Evolutionary conservation across 108 stramenopile genomes (phyloP), one percentile per base, ranked within the genome.

Genomic region (Discostella pseudostelligera): DNA sequence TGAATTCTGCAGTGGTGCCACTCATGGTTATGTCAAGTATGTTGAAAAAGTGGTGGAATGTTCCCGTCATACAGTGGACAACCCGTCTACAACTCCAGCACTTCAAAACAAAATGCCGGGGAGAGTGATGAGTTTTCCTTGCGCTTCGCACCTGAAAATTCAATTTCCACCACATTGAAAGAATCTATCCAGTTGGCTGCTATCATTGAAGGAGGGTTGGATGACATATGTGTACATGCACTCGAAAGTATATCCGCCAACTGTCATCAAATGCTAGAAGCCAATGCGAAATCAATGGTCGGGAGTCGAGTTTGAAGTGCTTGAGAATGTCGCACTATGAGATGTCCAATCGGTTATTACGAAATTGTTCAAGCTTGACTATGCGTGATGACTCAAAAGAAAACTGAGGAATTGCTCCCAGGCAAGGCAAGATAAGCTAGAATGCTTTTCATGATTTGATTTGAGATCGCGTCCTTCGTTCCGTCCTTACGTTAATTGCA

Each of bases 321-420:
- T 59, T 59, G 9, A 32, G 14, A 7, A 40, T 79, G 68, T 71
- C 89, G 1, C 69, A 81, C 53, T 56, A 63, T n/a, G 75, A 84
- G 60, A 86, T 86, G 45, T 81, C 81, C 37, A 69, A 62, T 29
- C 72, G 85, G 4, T 64, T 92, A 4, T 53, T 92, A 35, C 69
- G 76, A 16, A 81, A 83, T 44, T 86, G 87, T 53, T 79, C 84
- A 8, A 83, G 79, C 54, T 92, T 86, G 88, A 83, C 79, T 8
- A 69, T 78, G 54, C 79, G 87, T n/a, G 83, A 87, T 44, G 82
- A 82, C 40, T 74, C 55, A 14, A 8, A 59, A 20, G 74, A 65
- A 49, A 84, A 79, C 66, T 74, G 67, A 29, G 35, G 64, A 0
- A 48, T 56, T 28, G 48, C 84, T 1, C 73, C 78, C 20, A 70